A percentile compares a stretch with the other conserved stretches of the same genome.
phyloP scores from a whole-genome alignment of 768 basidiomycete species.

The Boletus sp. region DNA sequence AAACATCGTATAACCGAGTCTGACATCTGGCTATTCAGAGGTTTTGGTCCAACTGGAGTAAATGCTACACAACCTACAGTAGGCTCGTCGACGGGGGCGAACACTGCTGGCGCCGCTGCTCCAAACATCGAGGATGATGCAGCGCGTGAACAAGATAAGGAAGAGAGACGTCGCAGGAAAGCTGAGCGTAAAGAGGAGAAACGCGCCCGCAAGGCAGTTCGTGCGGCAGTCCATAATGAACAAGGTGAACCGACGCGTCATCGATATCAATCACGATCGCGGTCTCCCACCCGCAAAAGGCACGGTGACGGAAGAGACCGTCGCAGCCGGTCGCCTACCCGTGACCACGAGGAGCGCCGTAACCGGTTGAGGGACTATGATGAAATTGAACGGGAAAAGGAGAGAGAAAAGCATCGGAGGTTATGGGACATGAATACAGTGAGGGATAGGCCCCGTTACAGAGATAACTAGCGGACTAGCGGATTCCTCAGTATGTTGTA shows the following conservation, averaged over 20 bases:
- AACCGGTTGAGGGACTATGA: slow-evolving; percentile 27
- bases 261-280: slow-evolving; percentile 36
- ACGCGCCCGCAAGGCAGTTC: slow-evolving; percentile 52
- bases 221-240: slow-evolving; percentile 37
- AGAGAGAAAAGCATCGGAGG: slow-evolving; percentile 45
- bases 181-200: slow-evolving; percentile 60
- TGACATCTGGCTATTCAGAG: slow-evolving; percentile 44
- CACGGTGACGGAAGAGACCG: slow-evolving; percentile 16
- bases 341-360: slow-evolving; percentile 17
- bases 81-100: slow-evolving; percentile 20
- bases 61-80: slow-evolving; percentile 24
- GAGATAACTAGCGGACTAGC: slow-evolving; percentile 24
- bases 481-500: slow-evolving; percentile 5
- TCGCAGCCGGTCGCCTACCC: slow-evolving; percentile 34
- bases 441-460: slow-evolving; percentile 35
- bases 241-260: slow-evolving; percentile 25
- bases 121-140: slow-evolving; percentile 31
- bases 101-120: slow-evolving; percentile 9
- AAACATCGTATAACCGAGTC: neutral
- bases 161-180: slow-evolving; percentile 52
- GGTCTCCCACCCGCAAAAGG: slow-evolving; percentile 31
- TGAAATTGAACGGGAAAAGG: slow-evolving; percentile 26
- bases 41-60: slow-evolving; percentile 61
- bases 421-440: slow-evolving; percentile 50
- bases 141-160: slow-evolving; percentile 38